phyloP scores from a whole-genome alignment of 2,329 filamentous ascomycete genomes.

The Tolypocladium inflatum region DNA sequence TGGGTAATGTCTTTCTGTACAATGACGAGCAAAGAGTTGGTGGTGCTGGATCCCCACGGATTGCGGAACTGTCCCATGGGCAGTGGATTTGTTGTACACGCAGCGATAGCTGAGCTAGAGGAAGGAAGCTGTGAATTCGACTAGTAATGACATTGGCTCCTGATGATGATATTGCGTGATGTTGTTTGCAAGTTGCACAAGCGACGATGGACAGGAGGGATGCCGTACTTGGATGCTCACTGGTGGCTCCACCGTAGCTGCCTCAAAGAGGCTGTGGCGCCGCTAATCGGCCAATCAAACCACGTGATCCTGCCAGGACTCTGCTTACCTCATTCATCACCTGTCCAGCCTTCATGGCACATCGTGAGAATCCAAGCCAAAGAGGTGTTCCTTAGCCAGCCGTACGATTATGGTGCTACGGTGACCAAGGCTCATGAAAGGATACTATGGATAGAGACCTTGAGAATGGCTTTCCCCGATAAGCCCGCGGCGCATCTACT shows the following conservation, averaged over 20 bases:
- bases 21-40: not conserved
- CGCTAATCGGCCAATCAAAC: not conserved
- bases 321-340: slow-evolving; percentile 1
- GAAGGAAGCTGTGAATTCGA: not conserved
- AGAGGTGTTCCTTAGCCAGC: not conserved
- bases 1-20: not conserved
- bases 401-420: not conserved
- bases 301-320: not conserved
- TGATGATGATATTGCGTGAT: not conserved
- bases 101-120: not conserved
- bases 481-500: slow-evolving; percentile 44
- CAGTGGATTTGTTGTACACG: not conserved
- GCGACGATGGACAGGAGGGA: not conserved
- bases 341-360: not conserved
- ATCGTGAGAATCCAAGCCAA: not conserved
- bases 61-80: not conserved
- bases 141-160: not conserved
- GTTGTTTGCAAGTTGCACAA: not conserved
- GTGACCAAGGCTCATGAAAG: not conserved
- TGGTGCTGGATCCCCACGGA: slow-evolving; percentile 1
- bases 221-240: not conserved
- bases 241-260: not conserved
- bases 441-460: slow-evolving; percentile 12
- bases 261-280: not conserved
- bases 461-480: slow-evolving; percentile 34